phyloP scores from a whole-genome alignment of 441 rosid species.

The Pelargonium cotyledonis region DNA sequence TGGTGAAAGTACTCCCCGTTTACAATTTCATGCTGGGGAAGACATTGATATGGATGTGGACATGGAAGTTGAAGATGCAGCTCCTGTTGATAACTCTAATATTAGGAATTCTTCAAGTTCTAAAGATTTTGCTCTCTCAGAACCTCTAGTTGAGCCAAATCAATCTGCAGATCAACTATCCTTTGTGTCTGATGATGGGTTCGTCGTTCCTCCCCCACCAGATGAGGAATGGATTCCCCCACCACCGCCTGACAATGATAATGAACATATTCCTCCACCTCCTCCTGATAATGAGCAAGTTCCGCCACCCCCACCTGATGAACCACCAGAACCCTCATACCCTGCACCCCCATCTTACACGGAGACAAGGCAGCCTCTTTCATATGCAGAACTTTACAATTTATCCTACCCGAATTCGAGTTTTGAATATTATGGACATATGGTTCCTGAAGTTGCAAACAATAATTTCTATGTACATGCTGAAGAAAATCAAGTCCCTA shows the following conservation, averaged over 20 bases:
- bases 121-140: slow-evolving; percentile 22
- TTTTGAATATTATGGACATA: slow-evolving; percentile 50
- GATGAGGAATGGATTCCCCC: slow-evolving; percentile 93
- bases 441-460: slow-evolving; percentile 31
- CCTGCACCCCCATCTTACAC: slow-evolving; percentile 36
- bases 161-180: slow-evolving; percentile 28
- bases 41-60: slow-evolving; percentile 96
- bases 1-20: slow-evolving; percentile 27
- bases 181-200: slow-evolving; percentile 26
- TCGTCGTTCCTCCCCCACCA: slow-evolving; percentile 52
- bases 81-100: slow-evolving; percentile 21
- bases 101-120: slow-evolving; percentile 24
- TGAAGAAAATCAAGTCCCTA: slow-evolving; percentile 57
- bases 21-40: slow-evolving; percentile 36
- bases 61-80: slow-evolving; percentile 88
- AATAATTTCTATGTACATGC: slow-evolving; percentile 53
- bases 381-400: slow-evolving; percentile 51
- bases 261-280: slow-evolving; percentile 68
- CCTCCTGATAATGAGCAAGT: slow-evolving; percentile 57
- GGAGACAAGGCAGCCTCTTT: slow-evolving; percentile 43
- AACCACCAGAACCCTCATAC: slow-evolving; percentile 50
- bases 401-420: slow-evolving; percentile 46
- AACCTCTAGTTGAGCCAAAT: slow-evolving; percentile 29
- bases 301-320: slow-evolving; percentile 60
- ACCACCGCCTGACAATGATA: slow-evolving; percentile 49